Evolutionary conservation across 2,329 filamentous ascomycete genomes (phyloP), one percentile per base, ranked within the genome.

Genomic region (Dactylellina parvicollis): DNA sequence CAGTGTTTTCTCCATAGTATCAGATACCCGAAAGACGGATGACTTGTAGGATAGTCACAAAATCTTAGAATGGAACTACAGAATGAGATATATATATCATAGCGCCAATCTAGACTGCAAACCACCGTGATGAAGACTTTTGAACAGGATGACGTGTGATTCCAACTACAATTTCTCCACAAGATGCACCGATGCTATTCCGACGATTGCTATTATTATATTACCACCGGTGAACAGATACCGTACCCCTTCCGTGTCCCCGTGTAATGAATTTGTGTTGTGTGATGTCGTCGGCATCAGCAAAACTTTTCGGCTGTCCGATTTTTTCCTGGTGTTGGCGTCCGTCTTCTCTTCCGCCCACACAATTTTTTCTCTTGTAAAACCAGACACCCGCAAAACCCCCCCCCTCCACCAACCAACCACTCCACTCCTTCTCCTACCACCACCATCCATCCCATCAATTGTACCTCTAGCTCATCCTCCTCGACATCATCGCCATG

Each of bases 401-500:
- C 54, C 50, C 66, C 60, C 59, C 55, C 67, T 56, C 59, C 67
- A 64, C 61, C 60, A 62, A 50, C 54, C 70, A 67, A 62, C 61
- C 70, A 74, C 64, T 74, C 70, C 70, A 74, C 70, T 67, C 70
- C 56, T 71, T 60, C 66, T n/a, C 61, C 61, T 30, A 66, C 71
- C 74, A 75, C 74, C 76, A 55, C 60, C 60, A 57, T 61, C 42
- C 56, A 47, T 64, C 50, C 55, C 60, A 73, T 73, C 69, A 73
- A 73, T 73, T 73, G 69, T 54, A 66, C 60, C 60, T 60, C 69
- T 65, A 73, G 62, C 57, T 55, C 55, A 73, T 64, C 57, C 83
- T 80, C 83, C 81, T 81, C 81, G 82, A 82, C 81, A 84, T 82
- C 80, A 81, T 82, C 85, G 81, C 83, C 83, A 97, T 98, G 94